Evolutionary conservation across 495 filamentous ascomycete species (phyloP), one percentile per base, ranked within the genome.

Genomic region (Penicillium herquei): DNA sequence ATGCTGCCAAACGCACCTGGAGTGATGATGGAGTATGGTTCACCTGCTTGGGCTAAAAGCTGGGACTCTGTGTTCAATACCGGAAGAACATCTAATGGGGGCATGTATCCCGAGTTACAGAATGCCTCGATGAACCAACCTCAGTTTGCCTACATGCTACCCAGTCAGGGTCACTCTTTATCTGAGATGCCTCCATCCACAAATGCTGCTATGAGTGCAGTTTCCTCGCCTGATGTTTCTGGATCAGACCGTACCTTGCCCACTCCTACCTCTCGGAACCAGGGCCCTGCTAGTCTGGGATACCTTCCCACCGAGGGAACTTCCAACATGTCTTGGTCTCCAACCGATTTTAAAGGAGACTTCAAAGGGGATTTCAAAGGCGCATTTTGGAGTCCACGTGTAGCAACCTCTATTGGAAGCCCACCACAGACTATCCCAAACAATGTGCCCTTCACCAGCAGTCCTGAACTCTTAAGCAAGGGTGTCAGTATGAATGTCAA

Each of bases 181-280:
- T 50, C 39, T 11, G 70, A 71, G 12, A 49, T 58, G 6, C 35
- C 69, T 8, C 58, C 60, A 26, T 17, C 61, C 26, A 42, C 57
- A 6, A 42, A 58, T 16, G 55, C 67, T 7, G 54, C 61, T 8
- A 58, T 70, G 48, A 51, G 56, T 17, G 34, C 42, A 41, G 57
- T 66, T 7, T 49, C 69, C 9, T 58, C 67, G 1, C 43, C 63
- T 10, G 64, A 74, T 2, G 39, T 34, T 7, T 56, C 67, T 39
- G 66, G 62, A 3, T 40, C 58, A 44, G 69, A 72, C 50, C 67
- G 77, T 32, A 77, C 61, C 11, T 62, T 78, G 13, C 77, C 76
- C 12, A 73, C 61, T 1, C 56, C 73, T 46, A 67, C 65, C 6
- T 62, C 61, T 11, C 63, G 65, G 26, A 56, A 46, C 52, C 61